phyloP scores from a whole-genome alignment of 2,329 filamentous ascomycete genomes.

The Aspergillus nomiae region DNA sequence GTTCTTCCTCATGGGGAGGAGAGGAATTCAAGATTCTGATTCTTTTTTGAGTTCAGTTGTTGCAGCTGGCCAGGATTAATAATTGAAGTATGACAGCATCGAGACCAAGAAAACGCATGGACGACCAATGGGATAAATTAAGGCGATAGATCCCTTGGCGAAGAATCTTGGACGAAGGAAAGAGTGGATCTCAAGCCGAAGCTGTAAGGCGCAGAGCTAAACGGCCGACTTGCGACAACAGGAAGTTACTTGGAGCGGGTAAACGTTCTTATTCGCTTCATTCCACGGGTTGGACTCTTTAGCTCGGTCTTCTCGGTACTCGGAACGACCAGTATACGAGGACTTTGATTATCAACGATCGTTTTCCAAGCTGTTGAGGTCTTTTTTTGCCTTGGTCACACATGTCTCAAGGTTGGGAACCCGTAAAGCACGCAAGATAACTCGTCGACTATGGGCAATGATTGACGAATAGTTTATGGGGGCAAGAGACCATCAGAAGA shows the following conservation, averaged over 20 bases:
- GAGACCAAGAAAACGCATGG: background rate
- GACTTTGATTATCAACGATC: background rate
- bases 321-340: background rate
- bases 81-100: slow-evolving; percentile 1
- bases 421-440: background rate
- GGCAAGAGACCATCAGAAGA: background rate
- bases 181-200: background rate
- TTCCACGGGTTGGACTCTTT: background rate
- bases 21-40: background rate
- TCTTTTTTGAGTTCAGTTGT: background rate
- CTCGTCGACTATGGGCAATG: background rate
- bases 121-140: slow-evolving; percentile 1
- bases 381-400: too few species aligned
- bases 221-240: background rate
- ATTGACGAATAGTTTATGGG: background rate
- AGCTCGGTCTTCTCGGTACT: background rate
- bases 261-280: background rate
- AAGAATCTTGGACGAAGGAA: background rate
- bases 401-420: background rate
- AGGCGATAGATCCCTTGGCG: background rate
- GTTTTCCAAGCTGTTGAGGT: background rate
- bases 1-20: background rate
- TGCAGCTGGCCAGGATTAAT: background rate
- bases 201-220: slow-evolving; percentile 1
- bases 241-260: background rate